Conservation (phyloP, 805 yeast species). For the Saccharomycopsis olivae region DNA sequence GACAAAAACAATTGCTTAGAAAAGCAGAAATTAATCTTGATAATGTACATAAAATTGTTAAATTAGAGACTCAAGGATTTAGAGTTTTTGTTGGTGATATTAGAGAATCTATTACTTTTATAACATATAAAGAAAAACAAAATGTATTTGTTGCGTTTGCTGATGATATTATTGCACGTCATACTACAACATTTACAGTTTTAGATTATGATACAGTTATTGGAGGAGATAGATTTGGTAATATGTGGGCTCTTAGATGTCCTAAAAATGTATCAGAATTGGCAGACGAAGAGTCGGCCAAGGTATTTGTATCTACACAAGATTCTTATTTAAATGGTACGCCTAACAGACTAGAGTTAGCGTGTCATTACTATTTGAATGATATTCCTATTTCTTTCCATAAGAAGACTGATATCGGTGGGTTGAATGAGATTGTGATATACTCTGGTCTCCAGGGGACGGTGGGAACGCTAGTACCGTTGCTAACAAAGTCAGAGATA, state of each 20-base stretch:
- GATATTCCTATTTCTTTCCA: conserved; percentile 62
- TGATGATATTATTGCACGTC: conserved; percentile 61
- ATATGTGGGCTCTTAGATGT: conserved; percentile 55
- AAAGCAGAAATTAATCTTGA: conserved; percentile 43
- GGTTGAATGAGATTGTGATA: conserved; percentile 43
- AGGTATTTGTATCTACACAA: conserved; percentile 28
- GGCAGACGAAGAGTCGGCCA: conserved; percentile 41
- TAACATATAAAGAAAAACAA: conserved; percentile 37
- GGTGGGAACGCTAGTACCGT: conserved; percentile 63
- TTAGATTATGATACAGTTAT: conserved; percentile 69
- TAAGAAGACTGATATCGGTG: conserved; percentile 47
- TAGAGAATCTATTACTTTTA: conserved; percentile 49
- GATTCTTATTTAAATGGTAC: conserved; percentile 36
- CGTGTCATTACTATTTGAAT: conserved; percentile 51
- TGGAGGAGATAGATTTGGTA: conserved; percentile 86
- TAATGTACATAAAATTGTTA: conserved; percentile 39
- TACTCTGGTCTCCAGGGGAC: conserved; percentile 79
- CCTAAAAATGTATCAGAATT: conserved; percentile 37
- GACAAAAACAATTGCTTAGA: conserved; percentile 66
- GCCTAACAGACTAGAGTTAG: conserved; percentile 37
- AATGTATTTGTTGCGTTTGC: conserved; percentile 52
- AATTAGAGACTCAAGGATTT: conserved; percentile 43
- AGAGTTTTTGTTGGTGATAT: conserved; percentile 66
- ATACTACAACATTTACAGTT: conserved; percentile 46
- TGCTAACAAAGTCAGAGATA: conserved; percentile 51